Conservation (phyloP, 306 rosid genomes). For the Lathyrus oleraceus region DNA sequence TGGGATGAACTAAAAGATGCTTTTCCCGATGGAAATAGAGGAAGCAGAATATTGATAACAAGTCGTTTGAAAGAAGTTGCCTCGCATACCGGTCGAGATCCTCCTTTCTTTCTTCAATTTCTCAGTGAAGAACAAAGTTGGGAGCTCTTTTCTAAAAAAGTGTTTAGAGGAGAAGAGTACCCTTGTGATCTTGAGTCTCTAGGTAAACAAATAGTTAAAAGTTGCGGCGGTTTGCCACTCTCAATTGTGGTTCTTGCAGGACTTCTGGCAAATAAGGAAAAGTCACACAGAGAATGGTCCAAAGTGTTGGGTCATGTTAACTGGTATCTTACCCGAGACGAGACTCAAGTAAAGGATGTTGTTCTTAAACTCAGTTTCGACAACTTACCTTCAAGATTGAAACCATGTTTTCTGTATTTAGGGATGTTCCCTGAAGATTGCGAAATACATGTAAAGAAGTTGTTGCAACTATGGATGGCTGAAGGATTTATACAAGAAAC, state of each 20-base stretch:
- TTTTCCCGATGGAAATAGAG: conserved; percentile 5
- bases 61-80: conserved; percentile 33
- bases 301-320: conserved; percentile 21
- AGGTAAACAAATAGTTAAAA: conserved; percentile 21
- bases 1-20: conserved; percentile 3
- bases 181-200: conserved; percentile 8
- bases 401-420: conserved; percentile 36
- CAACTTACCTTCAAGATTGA: conserved; percentile 22
- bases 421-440: conserved; percentile 31
- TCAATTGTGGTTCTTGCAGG: conserved; percentile 32
- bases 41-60: conserved; percentile 34
- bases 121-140: conserved; percentile 32
- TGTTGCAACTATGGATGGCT: conserved; percentile 18
- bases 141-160: conserved; percentile 31
- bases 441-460: conserved; percentile 14
- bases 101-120: conserved; percentile 3
- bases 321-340: conserved; percentile 26
- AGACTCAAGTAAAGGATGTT: conserved; percentile 30
- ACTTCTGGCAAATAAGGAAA: conserved; percentile 31
- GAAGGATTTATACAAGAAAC: conserved; percentile 35
- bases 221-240: conserved; percentile 31
- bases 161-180: conserved; percentile 16
- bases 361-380: conserved; percentile 33
- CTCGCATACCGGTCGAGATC: neutral
- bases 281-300: conserved; percentile 25